Percentiles rank a stretch among this genome's conserved stretches.
phyloP scores from a whole-genome alignment of 495 filamentous ascomycete species.

The Aspergillus asperescens region DNA sequence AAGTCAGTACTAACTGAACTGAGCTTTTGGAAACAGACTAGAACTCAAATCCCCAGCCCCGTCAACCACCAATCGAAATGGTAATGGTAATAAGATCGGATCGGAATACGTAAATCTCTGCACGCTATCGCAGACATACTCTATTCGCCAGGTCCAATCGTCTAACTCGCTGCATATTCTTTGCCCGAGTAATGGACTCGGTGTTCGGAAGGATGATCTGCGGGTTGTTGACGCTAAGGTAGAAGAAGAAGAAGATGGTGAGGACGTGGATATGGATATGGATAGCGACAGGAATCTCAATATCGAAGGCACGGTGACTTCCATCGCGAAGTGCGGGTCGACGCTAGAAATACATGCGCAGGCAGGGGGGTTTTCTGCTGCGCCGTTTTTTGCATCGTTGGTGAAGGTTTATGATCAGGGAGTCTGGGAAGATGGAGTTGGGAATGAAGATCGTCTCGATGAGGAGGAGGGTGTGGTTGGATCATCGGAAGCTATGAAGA shows the following conservation, averaged over 20 bases:
- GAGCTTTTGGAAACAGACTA: conserved; percentile 45
- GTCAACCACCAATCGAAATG: not conserved
- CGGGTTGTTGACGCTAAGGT: conserved; percentile 22
- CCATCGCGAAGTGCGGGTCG: conserved; percentile 65
- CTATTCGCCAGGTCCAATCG: conserved; percentile 82
- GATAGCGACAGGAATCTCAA: conserved; percentile 22
- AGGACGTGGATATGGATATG: conserved; percentile 4
- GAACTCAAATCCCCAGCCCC: conserved; percentile 53
- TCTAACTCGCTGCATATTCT: conserved; percentile 80
- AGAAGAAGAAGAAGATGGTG: not conserved
- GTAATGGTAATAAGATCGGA: conserved; percentile 22
- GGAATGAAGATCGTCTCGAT: not conserved
- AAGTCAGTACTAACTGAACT: not conserved
- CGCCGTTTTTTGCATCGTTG: conserved; percentile 30
- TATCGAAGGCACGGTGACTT: conserved; percentile 41
- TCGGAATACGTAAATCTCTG: conserved; percentile 66
- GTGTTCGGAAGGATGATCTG: conserved; percentile 27
- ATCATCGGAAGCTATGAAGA: not conserved
- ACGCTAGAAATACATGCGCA: conserved; percentile 60
- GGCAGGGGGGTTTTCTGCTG: conserved; percentile 30
- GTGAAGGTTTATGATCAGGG: conserved; percentile 33
- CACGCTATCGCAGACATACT: conserved; percentile 64
- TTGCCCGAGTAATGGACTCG: conserved; percentile 41
- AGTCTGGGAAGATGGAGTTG: not conserved
- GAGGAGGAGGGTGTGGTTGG: not conserved